Evolutionary conservation across 345 rosid species (phyloP).

Genomic region (Populus pruinosa): DNA sequence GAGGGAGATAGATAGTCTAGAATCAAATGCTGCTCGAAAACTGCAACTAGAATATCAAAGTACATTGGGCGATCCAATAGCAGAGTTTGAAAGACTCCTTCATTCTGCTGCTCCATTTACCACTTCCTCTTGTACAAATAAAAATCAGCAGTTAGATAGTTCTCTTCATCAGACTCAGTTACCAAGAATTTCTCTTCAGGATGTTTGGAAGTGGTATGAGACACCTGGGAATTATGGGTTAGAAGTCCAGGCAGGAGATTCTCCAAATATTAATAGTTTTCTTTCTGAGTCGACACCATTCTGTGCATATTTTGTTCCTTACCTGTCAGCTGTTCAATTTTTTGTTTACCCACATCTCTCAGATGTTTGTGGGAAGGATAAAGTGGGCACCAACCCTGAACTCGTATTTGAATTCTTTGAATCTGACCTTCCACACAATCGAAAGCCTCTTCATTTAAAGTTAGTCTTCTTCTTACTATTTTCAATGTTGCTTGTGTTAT

Average conservation of each 20-base stretch:
- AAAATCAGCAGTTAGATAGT: neutral
- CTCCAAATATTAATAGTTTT: neutral
- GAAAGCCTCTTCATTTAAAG: slow-evolving; percentile 30
- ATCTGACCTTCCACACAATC: slow-evolving; percentile 21
- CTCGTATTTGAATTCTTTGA: slow-evolving; percentile 29
- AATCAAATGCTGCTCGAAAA: slow-evolving; percentile 20
- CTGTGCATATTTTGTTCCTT: slow-evolving; percentile 33
- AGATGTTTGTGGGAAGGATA: neutral
- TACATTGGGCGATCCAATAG: slow-evolving; percentile 16
- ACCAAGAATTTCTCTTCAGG: slow-evolving; percentile 17
- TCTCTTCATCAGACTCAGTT: slow-evolving; percentile 17
- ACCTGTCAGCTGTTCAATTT: slow-evolving; percentile 32
- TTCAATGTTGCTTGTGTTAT: neutral
- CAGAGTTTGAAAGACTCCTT: slow-evolving; percentile 26
- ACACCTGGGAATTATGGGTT: slow-evolving; percentile 29
- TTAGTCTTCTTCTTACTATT: slow-evolving; percentile 2
- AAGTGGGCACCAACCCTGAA: slow-evolving; percentile 1
- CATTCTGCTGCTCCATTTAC: slow-evolving; percentile 24
- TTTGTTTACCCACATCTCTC: slow-evolving; percentile 12
- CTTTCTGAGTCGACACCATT: neutral
- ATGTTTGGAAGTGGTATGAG: slow-evolving; percentile 31
- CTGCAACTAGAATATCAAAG: slow-evolving; percentile 19
- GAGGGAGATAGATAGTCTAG: neutral
- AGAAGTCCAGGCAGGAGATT: slow-evolving; percentile 20
- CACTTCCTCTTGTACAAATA: neutral